A percentile compares a stretch with the other conserved stretches of the same genome.
These are phyloP conservation scores for Cytospora schulzeri DNA, from an alignment of 2,329 filamentous ascomycete genomes.

Conservation along the genomic window DNA sequence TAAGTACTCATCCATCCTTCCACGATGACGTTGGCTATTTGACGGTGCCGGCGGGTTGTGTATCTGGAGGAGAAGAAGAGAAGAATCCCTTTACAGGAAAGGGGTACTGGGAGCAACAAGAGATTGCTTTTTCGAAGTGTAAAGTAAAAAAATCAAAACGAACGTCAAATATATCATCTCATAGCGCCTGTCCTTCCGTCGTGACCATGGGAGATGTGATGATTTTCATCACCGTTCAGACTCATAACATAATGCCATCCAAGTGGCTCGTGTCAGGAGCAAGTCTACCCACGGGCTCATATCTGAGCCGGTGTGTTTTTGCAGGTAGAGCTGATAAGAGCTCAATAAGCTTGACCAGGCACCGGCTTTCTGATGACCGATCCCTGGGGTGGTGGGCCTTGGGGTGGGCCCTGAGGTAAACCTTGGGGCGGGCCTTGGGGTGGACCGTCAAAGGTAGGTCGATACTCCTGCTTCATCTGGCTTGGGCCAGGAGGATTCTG, in stretches of 20 bases:
- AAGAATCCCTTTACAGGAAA: constrained; percentile 3
- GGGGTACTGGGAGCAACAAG: constrained; percentile 7
- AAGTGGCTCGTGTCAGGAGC: neutral
- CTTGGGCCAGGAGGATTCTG: constrained; percentile 49
- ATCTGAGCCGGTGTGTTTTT: neutral
- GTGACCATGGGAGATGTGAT: constrained; percentile 15
- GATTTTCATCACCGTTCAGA: constrained; percentile 8
- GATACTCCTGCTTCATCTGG: constrained; percentile 46
- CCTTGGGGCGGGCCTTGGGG: constrained; percentile 2
- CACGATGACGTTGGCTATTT: constrained; percentile 13
- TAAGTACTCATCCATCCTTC: constrained; percentile 19
- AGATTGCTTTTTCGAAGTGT: constrained; percentile 18
- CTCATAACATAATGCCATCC: constrained; percentile 12
- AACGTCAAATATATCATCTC: constrained; percentile 26
- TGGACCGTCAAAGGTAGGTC: constrained; percentile 15
- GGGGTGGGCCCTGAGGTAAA: constrained; percentile 32
- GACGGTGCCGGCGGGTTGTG: constrained; percentile 6
- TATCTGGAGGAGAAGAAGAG: neutral
- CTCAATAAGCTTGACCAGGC: constrained; percentile 55
- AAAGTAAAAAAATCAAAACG: constrained; percentile 19
- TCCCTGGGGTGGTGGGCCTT: constrained; percentile 38
- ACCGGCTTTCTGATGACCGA: constrained; percentile 58
- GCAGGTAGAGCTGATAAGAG: neutral
- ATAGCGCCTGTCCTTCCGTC: constrained; percentile 22
- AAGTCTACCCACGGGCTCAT: neutral